Percentiles rank a stretch among this genome's conserved stretches.
Evolutionary conservation across 345 rosid genomes (phyloP).

Genomic region (Eucalyptus marginata): DNA sequence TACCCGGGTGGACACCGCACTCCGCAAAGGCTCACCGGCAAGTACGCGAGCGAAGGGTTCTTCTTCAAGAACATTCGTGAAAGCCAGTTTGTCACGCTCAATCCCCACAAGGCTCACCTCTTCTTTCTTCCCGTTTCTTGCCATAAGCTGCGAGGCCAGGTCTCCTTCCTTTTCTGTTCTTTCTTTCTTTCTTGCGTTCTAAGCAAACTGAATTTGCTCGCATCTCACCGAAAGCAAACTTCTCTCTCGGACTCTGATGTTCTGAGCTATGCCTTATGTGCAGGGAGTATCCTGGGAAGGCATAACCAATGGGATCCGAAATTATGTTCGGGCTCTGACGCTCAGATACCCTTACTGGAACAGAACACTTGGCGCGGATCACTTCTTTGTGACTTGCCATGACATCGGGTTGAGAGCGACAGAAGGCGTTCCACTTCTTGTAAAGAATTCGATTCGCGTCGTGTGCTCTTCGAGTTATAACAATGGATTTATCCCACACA

Average conservation of each 20-base stretch:
- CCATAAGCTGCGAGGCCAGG: not conserved
- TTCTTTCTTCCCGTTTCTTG: constrained; percentile 4
- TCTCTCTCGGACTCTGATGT: not conserved
- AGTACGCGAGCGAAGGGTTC: not conserved
- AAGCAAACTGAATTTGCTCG: not conserved
- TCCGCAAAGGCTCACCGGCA: not conserved
- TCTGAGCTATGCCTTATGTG: not conserved
- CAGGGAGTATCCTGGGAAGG: not conserved
- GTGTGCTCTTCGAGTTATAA: constrained; percentile 4
- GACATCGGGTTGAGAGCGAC: not conserved
- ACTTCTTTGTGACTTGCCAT: constrained; percentile 6
- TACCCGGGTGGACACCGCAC: not conserved
- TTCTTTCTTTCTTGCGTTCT: not conserved
- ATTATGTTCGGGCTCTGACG: not conserved
- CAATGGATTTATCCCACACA: not conserved
- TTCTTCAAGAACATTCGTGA: constrained; percentile 4
- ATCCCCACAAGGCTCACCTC: not conserved
- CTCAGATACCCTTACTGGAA: constrained; percentile 5
- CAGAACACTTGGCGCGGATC: constrained; percentile 6
- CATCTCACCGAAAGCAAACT: not conserved
- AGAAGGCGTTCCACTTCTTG: not conserved
- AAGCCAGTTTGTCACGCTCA: not conserved
- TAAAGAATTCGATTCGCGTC: constrained; percentile 5
- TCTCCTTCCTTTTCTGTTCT: not conserved
- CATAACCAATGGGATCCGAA: not conserved